Evolutionary conservation across 2,329 filamentous ascomycete species (phyloP).

Genomic region (Chaetothyriales sp.): DNA sequence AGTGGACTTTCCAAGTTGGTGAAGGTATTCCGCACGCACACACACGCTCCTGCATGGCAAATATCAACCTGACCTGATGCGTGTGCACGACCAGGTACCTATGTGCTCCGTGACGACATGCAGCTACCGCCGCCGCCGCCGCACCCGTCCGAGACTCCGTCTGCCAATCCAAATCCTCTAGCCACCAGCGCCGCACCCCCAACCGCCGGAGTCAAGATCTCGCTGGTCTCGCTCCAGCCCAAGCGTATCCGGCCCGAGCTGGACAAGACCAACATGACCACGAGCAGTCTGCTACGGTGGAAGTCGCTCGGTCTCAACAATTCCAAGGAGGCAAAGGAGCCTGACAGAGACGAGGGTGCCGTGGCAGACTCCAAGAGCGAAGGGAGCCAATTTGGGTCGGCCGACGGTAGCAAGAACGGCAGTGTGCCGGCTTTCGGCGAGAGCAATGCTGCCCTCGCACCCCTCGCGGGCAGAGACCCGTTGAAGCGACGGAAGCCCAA

Average conservation of each 20-base stretch:
- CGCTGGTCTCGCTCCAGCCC: constrained; percentile 59
- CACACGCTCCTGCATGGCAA: background rate
- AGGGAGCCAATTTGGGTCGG: constrained; percentile 22
- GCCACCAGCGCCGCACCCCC: constrained; percentile 75
- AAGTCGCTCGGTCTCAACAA: constrained; percentile 14
- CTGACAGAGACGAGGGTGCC: constrained; percentile 43
- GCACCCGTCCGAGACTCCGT: constrained; percentile 82
- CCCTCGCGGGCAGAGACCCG: constrained; percentile 51
- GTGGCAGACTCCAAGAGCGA: constrained; percentile 47
- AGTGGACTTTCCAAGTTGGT: constrained; percentile 82
- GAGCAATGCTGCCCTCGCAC: constrained; percentile 59
- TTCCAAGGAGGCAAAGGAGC: constrained; percentile 20
- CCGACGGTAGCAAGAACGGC: constrained; percentile 26
- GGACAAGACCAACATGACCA: constrained; percentile 42
- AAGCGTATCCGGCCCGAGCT: constrained; percentile 33
- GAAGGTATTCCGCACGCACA: constrained; percentile 52
- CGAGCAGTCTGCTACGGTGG: constrained; percentile 27
- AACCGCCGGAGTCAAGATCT: constrained; percentile 70
- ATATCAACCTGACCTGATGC: background rate
- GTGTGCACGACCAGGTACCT: constrained; percentile 52
- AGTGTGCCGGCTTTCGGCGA: constrained; percentile 63
- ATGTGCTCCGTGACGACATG: constrained; percentile 78
- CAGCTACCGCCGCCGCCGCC: constrained; percentile 87
- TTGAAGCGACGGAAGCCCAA: constrained; percentile 82
- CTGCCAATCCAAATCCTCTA: constrained; percentile 79